A percentile compares a stretch with the other conserved stretches of the same genome.
phyloP scores from a whole-genome alignment of 371 early-diverging fungal genomes.

The Synchytrium microbalum region DNA sequence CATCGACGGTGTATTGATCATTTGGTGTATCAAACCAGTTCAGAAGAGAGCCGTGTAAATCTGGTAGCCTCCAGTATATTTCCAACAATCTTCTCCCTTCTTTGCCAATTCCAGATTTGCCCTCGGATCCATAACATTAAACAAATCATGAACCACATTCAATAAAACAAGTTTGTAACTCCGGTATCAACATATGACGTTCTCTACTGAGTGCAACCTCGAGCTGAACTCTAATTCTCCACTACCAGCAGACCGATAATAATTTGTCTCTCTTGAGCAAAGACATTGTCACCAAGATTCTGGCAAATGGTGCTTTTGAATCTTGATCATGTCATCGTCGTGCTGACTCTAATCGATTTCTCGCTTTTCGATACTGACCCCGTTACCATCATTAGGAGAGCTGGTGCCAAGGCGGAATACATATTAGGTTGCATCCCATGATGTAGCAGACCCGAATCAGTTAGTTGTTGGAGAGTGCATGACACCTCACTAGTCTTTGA shows the following conservation, averaged over 20 bases:
- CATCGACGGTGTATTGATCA: too few species aligned
- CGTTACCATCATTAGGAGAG: slow-evolving; percentile 63
- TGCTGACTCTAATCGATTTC: slow-evolving; percentile 61
- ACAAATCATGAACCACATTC: slow-evolving; percentile 59
- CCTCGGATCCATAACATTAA: slow-evolving; percentile 90
- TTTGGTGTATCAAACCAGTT: slow-evolving; percentile 25
- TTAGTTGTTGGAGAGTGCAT: slow-evolving; percentile 76
- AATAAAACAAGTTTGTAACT: slow-evolving; percentile 88
- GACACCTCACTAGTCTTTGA: too few species aligned
- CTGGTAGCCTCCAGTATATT: slow-evolving; percentile 55
- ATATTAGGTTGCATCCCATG: slow-evolving; percentile 61
- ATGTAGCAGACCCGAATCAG: slow-evolving; percentile 53
- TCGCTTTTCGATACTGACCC: slow-evolving; percentile 62
- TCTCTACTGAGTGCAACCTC: slow-evolving; percentile 54
- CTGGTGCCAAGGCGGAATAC: slow-evolving; percentile 83
- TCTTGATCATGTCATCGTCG: slow-evolving; percentile 66
- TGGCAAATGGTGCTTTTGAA: slow-evolving; percentile 41
- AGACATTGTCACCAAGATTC: slow-evolving; percentile 72
- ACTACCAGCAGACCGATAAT: slow-evolving; percentile 64
- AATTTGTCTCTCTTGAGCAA: slow-evolving; percentile 64
- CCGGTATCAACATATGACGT: slow-evolving; percentile 81
- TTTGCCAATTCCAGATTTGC: slow-evolving; percentile 92
- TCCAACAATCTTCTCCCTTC: slow-evolving; percentile 68
- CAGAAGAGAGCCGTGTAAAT: slow-evolving; percentile 43
- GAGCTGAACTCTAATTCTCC: slow-evolving; percentile 68